Conservation (phyloP, 768 basidiomycete genomes). For the Termitomyces titanicus region DNA sequence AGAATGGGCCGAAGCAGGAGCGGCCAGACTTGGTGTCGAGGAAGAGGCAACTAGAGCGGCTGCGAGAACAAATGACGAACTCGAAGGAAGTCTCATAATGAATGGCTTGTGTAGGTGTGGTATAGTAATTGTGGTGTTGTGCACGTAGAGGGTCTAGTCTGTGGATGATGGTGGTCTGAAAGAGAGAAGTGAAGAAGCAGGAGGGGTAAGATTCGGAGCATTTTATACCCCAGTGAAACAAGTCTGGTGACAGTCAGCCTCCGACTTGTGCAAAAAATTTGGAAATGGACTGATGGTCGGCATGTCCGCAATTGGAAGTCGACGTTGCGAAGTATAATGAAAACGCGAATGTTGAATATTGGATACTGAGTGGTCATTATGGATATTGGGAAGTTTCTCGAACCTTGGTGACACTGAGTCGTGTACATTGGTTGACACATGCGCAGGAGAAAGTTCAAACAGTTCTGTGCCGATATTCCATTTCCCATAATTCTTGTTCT, state of each 20-base stretch:
- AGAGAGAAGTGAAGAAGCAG: constrained; percentile 10
- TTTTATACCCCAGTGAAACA: constrained; percentile 8
- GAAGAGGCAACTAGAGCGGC: constrained; percentile 48
- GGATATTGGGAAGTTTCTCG: background rate
- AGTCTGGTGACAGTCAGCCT: background rate
- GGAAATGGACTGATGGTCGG: background rate
- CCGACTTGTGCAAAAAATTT: background rate
- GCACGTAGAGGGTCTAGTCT: constrained; percentile 5
- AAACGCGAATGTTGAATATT: background rate
- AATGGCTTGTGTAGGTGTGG: background rate
- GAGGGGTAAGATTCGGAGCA: background rate
- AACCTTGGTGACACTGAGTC: background rate
- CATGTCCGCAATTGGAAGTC: constrained; percentile 10
- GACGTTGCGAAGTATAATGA: background rate
- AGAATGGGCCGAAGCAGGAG: constrained; percentile 33
- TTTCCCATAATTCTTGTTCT: constrained; percentile 59
- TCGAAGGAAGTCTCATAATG: constrained; percentile 43
- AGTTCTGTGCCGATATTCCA: constrained; percentile 34
- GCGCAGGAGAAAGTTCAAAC: constrained; percentile 10
- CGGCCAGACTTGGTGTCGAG: constrained; percentile 41
- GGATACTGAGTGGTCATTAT: background rate
- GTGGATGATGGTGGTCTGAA: constrained; percentile 13
- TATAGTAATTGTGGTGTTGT: background rate
- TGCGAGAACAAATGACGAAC: constrained; percentile 44
- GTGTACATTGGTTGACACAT: background rate